Evolutionary conservation across 257 asterid species (phyloP), one percentile per base, ranked within the genome.

Genomic region (Fraxinus excelsior): DNA sequence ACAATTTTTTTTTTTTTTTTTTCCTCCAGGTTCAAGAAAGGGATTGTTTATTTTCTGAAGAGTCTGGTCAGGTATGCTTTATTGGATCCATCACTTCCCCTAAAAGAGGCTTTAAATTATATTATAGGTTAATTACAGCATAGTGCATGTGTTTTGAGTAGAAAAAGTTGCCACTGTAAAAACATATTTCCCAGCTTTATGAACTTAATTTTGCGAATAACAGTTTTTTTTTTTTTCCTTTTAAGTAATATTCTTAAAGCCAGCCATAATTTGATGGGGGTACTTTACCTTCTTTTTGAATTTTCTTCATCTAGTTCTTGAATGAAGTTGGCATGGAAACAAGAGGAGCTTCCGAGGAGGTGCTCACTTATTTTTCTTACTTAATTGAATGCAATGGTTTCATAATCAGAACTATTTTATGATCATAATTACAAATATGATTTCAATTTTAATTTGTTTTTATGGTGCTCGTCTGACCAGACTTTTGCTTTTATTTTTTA

Each of bases 341-440:
- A 21, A 65, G 80, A 80, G 87, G 78, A 29, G 80, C 72, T 69
- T 65, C 76, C 37, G 71, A 73, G 79, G 80, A 80, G 87, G 84
- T 83, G 80, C 5, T 46, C 56, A 46, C 56, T 46, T 46, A 46
- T 46, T 14, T 46, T 46, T 42, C 18, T 42, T 42, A 12, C 0
- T 42, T 42, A 42, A 42, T 37, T 37, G 8, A 37, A 37, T 37
- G 42, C 42, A 37, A 37, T 37, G 42, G 42, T 37, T 37, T 37
- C 2, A 8, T 37, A 37, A 8, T 37, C 42, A 1, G 12, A 37
- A 1, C 42, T 37, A 10, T 37, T 8, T 42, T 12, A 42, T 42
- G 51, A 42, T 12, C 14, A 42, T 42, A 2, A 42, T 42, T 12
- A 12, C 51, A 42, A 42, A 42, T 11, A 42, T 42, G 18, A 42